Evolutionary conservation across 2,329 filamentous ascomycete genomes (phyloP).

Genomic region (Penicillium sp.): DNA sequence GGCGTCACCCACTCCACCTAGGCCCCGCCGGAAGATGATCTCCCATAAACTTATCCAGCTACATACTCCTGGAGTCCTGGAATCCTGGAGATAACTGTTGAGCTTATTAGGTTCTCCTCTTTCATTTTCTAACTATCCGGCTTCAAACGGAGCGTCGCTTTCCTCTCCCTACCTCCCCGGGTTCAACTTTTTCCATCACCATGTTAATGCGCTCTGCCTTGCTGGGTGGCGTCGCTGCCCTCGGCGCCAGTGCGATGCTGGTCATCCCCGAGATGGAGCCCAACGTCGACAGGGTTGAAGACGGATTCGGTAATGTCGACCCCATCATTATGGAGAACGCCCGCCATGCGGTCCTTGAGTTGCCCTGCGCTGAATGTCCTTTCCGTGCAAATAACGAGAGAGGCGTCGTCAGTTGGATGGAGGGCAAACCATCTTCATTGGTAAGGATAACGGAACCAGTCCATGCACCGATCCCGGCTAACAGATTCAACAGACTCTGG

Average conservation of each 20-base stretch:
- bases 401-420: slow-evolving; percentile 32
- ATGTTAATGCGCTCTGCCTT: slow-evolving; percentile 39
- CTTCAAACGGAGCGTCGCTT: not conserved
- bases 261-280: slow-evolving; percentile 37
- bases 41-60: slow-evolving; percentile 2
- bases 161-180: not conserved
- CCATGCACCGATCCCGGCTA: not conserved
- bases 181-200: slow-evolving; percentile 6
- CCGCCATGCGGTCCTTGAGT: slow-evolving; percentile 29
- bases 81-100: slow-evolving; percentile 1
- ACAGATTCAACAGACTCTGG: slow-evolving; percentile 29
- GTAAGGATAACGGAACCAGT: slow-evolving; percentile 25
- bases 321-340: slow-evolving; percentile 27
- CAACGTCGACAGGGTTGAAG: slow-evolving; percentile 16
- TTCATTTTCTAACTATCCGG: not conserved
- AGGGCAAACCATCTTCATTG: slow-evolving; percentile 36
- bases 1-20: slow-evolving; percentile 13
- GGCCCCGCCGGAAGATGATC: slow-evolving; percentile 7
- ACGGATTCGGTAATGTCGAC: slow-evolving; percentile 25
- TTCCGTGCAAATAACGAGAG: slow-evolving; percentile 33
- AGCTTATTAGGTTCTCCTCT: not conserved
- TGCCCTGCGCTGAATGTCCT: slow-evolving; percentile 40
- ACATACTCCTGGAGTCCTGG: no score
- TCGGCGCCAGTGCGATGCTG: slow-evolving; percentile 38
- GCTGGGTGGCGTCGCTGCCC: slow-evolving; percentile 31